Conservation (phyloP, 2,329 filamentous ascomycete species). For the Penicillium concentricum region DNA sequence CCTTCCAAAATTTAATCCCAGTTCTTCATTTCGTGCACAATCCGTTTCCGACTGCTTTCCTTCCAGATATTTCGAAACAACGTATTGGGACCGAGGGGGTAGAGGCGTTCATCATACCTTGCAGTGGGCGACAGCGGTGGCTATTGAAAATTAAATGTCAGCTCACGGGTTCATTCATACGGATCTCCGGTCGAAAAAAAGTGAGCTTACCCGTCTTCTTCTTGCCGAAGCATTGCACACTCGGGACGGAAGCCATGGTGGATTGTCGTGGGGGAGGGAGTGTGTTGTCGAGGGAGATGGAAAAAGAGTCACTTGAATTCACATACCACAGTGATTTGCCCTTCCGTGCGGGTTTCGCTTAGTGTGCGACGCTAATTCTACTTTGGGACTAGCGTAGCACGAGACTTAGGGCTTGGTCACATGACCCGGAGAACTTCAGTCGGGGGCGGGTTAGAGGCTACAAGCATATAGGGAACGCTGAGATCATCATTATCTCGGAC, state of each 20-base stretch:
- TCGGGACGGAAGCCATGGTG: slow-evolving; percentile 76
- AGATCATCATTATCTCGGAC: slow-evolving; percentile 8
- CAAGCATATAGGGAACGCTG: slow-evolving; percentile 1
- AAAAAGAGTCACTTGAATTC: slow-evolving; percentile 27
- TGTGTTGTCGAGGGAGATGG: slow-evolving; percentile 42
- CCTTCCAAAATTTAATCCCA: slow-evolving; percentile 9
- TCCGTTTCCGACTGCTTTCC: slow-evolving; percentile 7
- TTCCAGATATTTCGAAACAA: slow-evolving; percentile 16
- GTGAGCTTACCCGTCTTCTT: slow-evolving; percentile 68
- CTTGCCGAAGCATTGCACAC: slow-evolving; percentile 99
- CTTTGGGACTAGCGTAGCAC: slow-evolving; percentile 21
- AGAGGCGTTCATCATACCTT: slow-evolving; percentile 60
- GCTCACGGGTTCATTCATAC: slow-evolving; percentile 19
- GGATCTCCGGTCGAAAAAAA: slow-evolving; percentile 6
- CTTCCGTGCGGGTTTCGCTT: slow-evolving; percentile 47
- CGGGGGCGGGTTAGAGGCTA: slow-evolving; percentile 4
- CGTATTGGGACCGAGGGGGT: slow-evolving; percentile 16
- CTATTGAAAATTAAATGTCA: slow-evolving; percentile 48
- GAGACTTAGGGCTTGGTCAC: slow-evolving; percentile 33
- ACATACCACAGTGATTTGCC: slow-evolving; percentile 31
- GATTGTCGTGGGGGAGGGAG: slow-evolving; percentile 40
- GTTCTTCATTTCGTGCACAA: slow-evolving; percentile 9
- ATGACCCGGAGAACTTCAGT: slow-evolving; percentile 21
- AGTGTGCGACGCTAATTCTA: slow-evolving; percentile 33
- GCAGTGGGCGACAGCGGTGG: slow-evolving; percentile 87